Evolutionary conservation across 768 basidiomycete genomes (phyloP), one percentile per base, ranked within the genome.

Genomic region (Myochromella boudieri): DNA sequence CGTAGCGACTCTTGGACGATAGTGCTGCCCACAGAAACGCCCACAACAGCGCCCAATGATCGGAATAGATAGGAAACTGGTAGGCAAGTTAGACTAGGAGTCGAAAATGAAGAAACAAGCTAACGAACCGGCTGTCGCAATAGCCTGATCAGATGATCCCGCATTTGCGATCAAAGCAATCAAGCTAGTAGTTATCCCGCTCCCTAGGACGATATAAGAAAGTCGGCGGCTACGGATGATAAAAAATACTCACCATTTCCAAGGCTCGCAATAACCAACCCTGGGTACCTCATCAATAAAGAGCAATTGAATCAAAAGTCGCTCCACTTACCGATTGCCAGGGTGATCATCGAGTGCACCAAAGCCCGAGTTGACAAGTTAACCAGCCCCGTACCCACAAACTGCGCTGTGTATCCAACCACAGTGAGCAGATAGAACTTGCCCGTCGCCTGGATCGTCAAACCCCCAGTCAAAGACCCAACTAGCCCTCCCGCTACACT

Each of bases 31-130:
- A 80, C 60, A 0, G 82, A 81, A 1, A 84, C 55, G 1, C 81
- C 79, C 18, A 83, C 62, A 6, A 84, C 80, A 1, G 73, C 74
- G 2, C 82, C 82, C 10, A 84, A 59, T 2, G 82, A 82, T 27
- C 82, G 78, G 68, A 84, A 84, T 27, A 85, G 79, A 58, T 83
- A 84, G 0, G 80, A 82, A 1, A 80, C 82, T 82, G 15, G 8
- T 9, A 6, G 1, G 14, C 25, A 12, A n/a, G n/a, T 31, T 10
- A 24, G 10, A 8, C 3, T 29, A 4, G 12, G 4, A 20, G 22
- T 37, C 5, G 42, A 14, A 4, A 26, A 20, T 47, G 11, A 39
- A 8, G 37, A 25, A 9, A 44, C 3, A 33, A 18, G 21, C 25
- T 11, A 12, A 52, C 69, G 4, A 28, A 78, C 82, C 78, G 28